Evolutionary conservation across 1,284 basidiomycete genomes (phyloP), one percentile per base, ranked within the genome.

Genomic region (Heliocybe sulcata): DNA sequence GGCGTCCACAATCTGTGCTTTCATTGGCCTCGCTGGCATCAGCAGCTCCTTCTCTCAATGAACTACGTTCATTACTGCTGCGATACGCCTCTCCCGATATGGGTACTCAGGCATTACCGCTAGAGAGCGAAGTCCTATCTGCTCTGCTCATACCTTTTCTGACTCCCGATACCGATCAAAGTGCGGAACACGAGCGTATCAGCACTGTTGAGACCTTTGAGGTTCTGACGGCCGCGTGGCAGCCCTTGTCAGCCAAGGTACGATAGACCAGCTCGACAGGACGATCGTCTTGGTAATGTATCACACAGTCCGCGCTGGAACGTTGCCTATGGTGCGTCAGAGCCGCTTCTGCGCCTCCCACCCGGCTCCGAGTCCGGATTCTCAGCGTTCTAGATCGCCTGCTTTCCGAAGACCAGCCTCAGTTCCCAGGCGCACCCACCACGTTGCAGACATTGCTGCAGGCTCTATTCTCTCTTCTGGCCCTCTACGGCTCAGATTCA

Each of bases 291-390:
- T 55, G 19, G 51, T 31, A 54, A 25, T 45, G 9, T 42, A 53
- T 47, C 16, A 11, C 53, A 14, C 59, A 83, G 82, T 69, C 66
- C 3, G 74, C 79, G 65, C 57, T 84, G 11, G 80, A 82, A 55
- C 77, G 85, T 19, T 80, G 77, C 59, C 59, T 84, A 26, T 89
- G 85, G 85, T 87, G 85, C 61, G 81, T 80, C 58, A 80, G 79
- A 61, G 83, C 83, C 2, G 79, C 75, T 0, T 66, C 72, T 3
- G 68, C 72, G 12, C 62, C 54, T 23, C 60, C 71, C 11, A 73
- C 74, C 11, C 60, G 61, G 9, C 67, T 76, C 54, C 74, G 81
- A 23, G 70, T 72, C 27, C 75, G 79, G 19, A 69, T 85, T 29
- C 59, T 87, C 16, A 71, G 71, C 87, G 11, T 77, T 74, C 55